phyloP scores from a whole-genome alignment of 2,329 filamentous ascomycete genomes.

The Metarhizium guizhouense region DNA sequence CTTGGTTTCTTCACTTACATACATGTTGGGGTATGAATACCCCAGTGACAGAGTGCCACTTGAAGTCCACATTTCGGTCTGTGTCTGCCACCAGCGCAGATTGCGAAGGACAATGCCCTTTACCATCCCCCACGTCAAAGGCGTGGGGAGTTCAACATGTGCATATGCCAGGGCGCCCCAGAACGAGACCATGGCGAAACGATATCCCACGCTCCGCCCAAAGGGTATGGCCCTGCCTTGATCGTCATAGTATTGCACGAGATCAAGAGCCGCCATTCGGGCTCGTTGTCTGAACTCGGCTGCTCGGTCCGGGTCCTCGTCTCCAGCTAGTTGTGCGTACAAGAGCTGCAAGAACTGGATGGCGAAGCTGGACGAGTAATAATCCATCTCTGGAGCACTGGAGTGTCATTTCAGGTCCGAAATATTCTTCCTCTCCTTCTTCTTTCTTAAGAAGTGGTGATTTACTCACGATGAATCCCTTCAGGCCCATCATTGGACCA shows the following conservation, averaged over 20 bases:
- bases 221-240: constrained; percentile 67
- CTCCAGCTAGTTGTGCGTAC: too few relatives aligned
- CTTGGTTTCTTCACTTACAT: constrained; percentile 28
- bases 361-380: too few relatives aligned
- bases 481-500: too few relatives aligned
- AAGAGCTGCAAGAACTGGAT: too few relatives aligned
- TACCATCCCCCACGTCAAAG: constrained; percentile 34
- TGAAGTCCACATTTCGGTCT: constrained; percentile 64
- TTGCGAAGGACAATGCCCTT: constrained; percentile 27
- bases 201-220: constrained; percentile 68
- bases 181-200: constrained; percentile 80
- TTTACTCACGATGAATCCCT: too few relatives aligned
- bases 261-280: too few relatives aligned
- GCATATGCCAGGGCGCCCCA: constrained; percentile 73
- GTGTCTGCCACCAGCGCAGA: constrained; percentile 71
- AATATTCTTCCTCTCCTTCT: too few relatives aligned
- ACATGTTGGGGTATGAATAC: constrained; percentile 74
- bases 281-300: too few relatives aligned
- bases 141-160: constrained; percentile 61
- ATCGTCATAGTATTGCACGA: constrained; percentile 33
- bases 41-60: constrained; percentile 69
- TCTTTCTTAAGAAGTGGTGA: too few relatives aligned
- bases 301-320: too few relatives aligned
- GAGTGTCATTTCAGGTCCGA: too few relatives aligned
- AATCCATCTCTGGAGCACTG: too few relatives aligned